Percentiles rank a stretch among this genome's conserved stretches.
phyloP scores from a whole-genome alignment of 2,329 filamentous ascomycete species.

The Thelonectria discophora region DNA sequence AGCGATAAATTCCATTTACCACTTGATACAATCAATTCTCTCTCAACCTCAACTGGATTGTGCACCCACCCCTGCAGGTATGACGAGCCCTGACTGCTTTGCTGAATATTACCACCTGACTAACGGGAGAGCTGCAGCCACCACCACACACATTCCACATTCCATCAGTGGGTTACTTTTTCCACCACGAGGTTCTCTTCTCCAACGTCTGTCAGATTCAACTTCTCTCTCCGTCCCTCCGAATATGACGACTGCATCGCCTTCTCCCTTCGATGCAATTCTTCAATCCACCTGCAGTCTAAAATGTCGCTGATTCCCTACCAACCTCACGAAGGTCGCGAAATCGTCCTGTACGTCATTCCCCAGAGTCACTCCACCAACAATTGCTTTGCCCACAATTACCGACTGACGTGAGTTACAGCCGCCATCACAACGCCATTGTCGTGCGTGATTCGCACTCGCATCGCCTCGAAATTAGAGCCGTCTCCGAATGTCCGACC shows the following conservation, averaged over 20 bases:
- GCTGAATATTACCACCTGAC: neutral
- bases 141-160: neutral
- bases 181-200: neutral
- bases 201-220: slow-evolving; percentile 5
- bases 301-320: slow-evolving; percentile 79
- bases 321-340: slow-evolving; percentile 74
- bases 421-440: slow-evolving; percentile 90
- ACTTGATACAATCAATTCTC: neutral
- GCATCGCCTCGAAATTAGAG: slow-evolving; percentile 83
- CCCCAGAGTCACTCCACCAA: slow-evolving; percentile 7
- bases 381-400: neutral
- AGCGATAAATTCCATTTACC: neutral
- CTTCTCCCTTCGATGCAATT: slow-evolving; percentile 31
- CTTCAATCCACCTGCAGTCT: slow-evolving; percentile 24
- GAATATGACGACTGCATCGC: slow-evolving; percentile 39
- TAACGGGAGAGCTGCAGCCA: neutral
- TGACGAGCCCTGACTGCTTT: neutral
- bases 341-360: slow-evolving; percentile 78
- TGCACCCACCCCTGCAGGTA: neutral
- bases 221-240: neutral
- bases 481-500: slow-evolving; percentile 84
- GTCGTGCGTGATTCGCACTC: slow-evolving; percentile 90
- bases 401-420: slow-evolving; percentile 49
- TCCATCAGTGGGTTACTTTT: neutral
- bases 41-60: neutral